Evolutionary conservation across 441 rosid species (phyloP), one percentile per base, ranked within the genome.

Genomic region (Adansonia gregorii): DNA sequence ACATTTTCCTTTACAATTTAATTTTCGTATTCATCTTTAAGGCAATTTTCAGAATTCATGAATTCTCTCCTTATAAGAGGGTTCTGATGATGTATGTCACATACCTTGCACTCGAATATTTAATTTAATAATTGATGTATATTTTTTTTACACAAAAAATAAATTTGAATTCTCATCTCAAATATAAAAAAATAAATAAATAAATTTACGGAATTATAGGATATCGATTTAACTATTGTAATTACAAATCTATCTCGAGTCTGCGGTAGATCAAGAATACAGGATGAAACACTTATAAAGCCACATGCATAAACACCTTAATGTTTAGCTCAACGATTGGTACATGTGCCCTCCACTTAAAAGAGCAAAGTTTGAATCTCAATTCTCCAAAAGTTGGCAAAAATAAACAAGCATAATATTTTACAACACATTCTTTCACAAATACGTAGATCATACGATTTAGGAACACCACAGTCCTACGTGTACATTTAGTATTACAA

Each of bases 401-500:
- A 27, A 27, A 27, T 27, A 27, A 27, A 27, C 35, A 27, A 27
- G 35, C 61, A 70, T 4, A 70, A 6, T n/a, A 22, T 70, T 70
- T 4, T 22, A 27, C 61, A 70, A 52, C 2, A 51, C 61, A 58
- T 43, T 73, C 19, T 22, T 39, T 39, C 8, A 41, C 19, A 27
- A 46, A 52, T 56, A 70, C 3, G 14, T 27, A 52, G 27, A 43
- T 3, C n/a, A 9, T 41, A 17, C 7, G 6, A 8, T 10, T 7
- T 43, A 19, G 31, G 15, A 45, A 67, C 72, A 43, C 35, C 54
- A 24, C 1, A 41, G 11, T 73, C 20, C 48, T 73, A 58, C 70
- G 43, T 67, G 9, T 41, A 39, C 58, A 52, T 52, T 52, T 52
- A 31, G 48, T 10, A 67, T 65, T n/a, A 31, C 78, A 80, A 31